Evolutionary conservation across 2,329 filamentous ascomycete species (phyloP).

Genomic region (Rhynchosporium agropyri): DNA sequence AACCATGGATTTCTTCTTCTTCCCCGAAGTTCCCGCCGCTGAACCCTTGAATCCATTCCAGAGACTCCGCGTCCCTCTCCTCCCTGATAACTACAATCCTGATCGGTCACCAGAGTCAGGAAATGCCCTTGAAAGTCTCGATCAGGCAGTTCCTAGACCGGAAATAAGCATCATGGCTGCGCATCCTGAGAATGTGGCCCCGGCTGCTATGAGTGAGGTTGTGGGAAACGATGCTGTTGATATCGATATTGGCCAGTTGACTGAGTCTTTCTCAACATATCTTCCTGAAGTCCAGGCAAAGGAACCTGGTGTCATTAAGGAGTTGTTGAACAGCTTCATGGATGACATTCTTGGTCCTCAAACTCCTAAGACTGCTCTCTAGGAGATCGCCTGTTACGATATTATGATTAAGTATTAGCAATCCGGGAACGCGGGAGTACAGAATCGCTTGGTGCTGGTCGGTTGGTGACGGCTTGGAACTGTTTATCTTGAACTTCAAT

Average conservation of each 20-base stretch:
- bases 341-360: slow-evolving; percentile 50
- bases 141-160: slow-evolving; percentile 47
- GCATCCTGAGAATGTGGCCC: slow-evolving; percentile 55
- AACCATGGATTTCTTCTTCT: slow-evolving; percentile 51
- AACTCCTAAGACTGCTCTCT: slow-evolving; percentile 17
- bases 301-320: slow-evolving; percentile 52
- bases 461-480: slow-evolving; percentile 17
- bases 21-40: slow-evolving; percentile 51
- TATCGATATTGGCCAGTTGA: slow-evolving; percentile 58
- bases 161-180: slow-evolving; percentile 60
- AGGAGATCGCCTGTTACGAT: neutral
- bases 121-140: slow-evolving; percentile 49
- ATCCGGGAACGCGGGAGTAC: slow-evolving; percentile 20
- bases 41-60: slow-evolving; percentile 39
- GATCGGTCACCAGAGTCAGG: slow-evolving; percentile 38
- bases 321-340: slow-evolving; percentile 60
- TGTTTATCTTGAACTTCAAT: slow-evolving; percentile 7
- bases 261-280: slow-evolving; percentile 34
- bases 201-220: slow-evolving; percentile 58
- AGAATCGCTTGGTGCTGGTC: slow-evolving; percentile 23
- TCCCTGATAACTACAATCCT: slow-evolving; percentile 58
- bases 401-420: slow-evolving; percentile 13
- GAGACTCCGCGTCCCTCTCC: slow-evolving; percentile 58
- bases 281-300: slow-evolving; percentile 43
- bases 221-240: slow-evolving; percentile 52